These are phyloP conservation scores for Salicornia ramosissima DNA, from an alignment of 148 eudicot species.

Conservation along the genomic window DNA sequence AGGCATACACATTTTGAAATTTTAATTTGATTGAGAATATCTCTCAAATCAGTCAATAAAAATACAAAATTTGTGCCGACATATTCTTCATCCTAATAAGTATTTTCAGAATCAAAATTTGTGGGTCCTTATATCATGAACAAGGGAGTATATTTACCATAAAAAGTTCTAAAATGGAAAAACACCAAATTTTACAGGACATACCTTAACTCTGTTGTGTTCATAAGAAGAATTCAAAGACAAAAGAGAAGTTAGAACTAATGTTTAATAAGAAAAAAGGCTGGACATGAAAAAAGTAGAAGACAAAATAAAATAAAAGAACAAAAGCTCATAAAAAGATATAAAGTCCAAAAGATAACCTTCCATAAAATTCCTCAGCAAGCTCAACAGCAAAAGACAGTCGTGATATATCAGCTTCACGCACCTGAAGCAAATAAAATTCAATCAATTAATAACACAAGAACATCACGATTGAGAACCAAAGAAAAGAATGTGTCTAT, in stretches of 20 bases:
- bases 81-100: neutral
- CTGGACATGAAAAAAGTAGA: neutral
- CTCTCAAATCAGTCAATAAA: neutral
- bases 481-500: neutral
- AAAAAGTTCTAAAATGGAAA: neutral
- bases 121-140: neutral
- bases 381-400: conserved; percentile 97
- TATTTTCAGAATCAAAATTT: neutral
- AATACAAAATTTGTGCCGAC: neutral
- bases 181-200: neutral
- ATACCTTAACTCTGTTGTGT: conserved; percentile 82
- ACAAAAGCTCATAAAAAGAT: neutral
- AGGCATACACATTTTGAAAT: neutral
- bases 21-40: neutral
- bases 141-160: neutral
- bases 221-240: conserved; percentile 9
- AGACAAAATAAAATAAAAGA: neutral
- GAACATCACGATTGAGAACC: neutral
- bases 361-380: conserved; percentile 99
- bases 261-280: neutral
- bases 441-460: neutral
- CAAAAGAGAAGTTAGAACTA: conserved; percentile 32
- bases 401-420: conserved; percentile 97
- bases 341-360: conserved; percentile 35
- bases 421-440: conserved; percentile 44